These are phyloP conservation scores for Collybia mongolica DNA, from an alignment of 768 basidiomycete species.

Conservation along the genomic window DNA sequence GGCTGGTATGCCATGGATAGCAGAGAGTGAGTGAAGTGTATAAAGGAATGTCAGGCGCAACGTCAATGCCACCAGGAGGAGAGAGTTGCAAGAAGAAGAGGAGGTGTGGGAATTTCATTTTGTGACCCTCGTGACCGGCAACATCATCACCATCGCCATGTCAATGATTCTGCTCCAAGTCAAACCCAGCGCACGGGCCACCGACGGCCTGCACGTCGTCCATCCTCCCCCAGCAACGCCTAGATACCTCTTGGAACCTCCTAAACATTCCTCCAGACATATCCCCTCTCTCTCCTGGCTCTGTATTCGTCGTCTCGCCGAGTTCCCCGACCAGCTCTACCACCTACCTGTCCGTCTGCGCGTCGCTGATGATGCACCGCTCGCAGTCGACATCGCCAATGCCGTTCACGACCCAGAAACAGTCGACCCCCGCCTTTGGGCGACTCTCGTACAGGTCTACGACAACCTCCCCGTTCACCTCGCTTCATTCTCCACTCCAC, in stretches of 20 bases:
- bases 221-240: too few relatives aligned
- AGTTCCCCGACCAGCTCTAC: slow-evolving; percentile 42
- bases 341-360: slow-evolving; percentile 24
- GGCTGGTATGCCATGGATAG: slow-evolving; percentile 17
- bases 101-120: slow-evolving; percentile 9
- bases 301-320: slow-evolving; percentile 44
- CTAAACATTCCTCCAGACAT: too few relatives aligned
- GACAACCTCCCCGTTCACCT: slow-evolving; percentile 46
- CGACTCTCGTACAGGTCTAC: slow-evolving; percentile 58
- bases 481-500: slow-evolving; percentile 42
- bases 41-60: slow-evolving; percentile 15
- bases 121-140: slow-evolving; percentile 12
- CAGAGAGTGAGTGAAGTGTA: slow-evolving; percentile 12
- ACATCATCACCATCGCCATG: slow-evolving; percentile 13
- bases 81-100: slow-evolving; percentile 11
- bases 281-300: slow-evolving; percentile 55
- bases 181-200: neutral
- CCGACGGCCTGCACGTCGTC: slow-evolving; percentile 15
- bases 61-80: neutral
- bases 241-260: too few relatives aligned
- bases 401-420: slow-evolving; percentile 26
- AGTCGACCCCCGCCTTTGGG: slow-evolving; percentile 66
- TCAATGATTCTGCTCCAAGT: slow-evolving; percentile 8
- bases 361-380: slow-evolving; percentile 4
- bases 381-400: slow-evolving; percentile 14